Conservation (phyloP, 2,329 filamentous ascomycete genomes). For the Ambrosiella cleistominuta region DNA sequence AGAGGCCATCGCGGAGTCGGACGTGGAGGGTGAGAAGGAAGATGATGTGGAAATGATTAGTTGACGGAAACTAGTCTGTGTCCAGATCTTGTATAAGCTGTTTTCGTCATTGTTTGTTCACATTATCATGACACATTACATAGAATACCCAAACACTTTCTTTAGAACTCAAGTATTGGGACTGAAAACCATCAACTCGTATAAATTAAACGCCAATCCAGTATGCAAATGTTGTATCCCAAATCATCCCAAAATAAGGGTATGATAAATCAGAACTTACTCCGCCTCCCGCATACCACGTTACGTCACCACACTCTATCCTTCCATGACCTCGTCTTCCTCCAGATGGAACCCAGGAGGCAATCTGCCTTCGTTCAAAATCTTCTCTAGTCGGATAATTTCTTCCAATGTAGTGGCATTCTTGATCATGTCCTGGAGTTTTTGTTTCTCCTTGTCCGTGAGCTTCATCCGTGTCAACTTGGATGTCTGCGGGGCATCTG, state of each 20-base stretch:
- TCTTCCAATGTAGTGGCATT: conserved; percentile 80
- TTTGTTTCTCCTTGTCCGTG: conserved; percentile 74
- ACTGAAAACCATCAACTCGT: background rate
- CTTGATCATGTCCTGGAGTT: conserved; percentile 70
- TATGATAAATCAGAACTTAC: conserved; percentile 2
- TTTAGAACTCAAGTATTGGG: background rate
- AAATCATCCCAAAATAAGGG: conserved; percentile 1
- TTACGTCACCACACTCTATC: conserved; percentile 22
- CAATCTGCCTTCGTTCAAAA: conserved; percentile 73
- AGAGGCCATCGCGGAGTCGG: conserved; percentile 18
- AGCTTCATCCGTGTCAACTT: conserved; percentile 66
- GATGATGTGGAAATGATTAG: conserved; percentile 40
- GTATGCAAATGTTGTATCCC: conserved; percentile 1
- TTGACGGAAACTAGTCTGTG: conserved; percentile 18
- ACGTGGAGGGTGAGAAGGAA: background rate
- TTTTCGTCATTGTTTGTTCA: conserved; percentile 17
- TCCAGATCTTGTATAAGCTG: background rate
- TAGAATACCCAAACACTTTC: background rate
- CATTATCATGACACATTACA: background rate
- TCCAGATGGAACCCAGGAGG: conserved; percentile 46
- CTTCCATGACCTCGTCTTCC: conserved; percentile 40
- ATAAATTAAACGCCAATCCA: conserved; percentile 2
- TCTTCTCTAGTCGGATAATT: conserved; percentile 79
- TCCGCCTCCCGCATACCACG: background rate
- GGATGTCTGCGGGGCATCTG: conserved; percentile 20